Conservation (phyloP, 1,139 yeast genomes). For the Kodamaea sp. region DNA sequence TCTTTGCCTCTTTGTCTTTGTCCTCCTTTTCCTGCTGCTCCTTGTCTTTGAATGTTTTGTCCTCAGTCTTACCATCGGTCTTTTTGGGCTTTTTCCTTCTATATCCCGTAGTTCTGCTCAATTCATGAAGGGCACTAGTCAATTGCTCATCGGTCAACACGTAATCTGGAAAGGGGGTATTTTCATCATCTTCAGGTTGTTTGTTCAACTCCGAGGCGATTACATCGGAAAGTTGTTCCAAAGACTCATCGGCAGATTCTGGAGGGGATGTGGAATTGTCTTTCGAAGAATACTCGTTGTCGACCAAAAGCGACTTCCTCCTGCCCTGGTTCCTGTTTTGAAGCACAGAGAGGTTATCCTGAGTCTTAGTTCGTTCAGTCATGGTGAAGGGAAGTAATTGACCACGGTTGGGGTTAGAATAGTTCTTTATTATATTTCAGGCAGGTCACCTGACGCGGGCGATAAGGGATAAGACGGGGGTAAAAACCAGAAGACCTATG, state of each 20-base stretch:
- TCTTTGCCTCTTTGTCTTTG: background rate
- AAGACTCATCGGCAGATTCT: constrained; percentile 10
- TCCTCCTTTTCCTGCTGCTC: background rate
- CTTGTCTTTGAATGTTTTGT: too few species aligned
- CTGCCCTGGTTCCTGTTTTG: constrained; percentile 23
- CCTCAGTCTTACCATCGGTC: background rate
- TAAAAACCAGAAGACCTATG: too few species aligned
- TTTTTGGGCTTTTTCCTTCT: constrained; percentile 4
- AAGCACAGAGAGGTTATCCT: constrained; percentile 23
- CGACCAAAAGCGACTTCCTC: constrained; percentile 22
- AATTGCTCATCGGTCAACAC: constrained; percentile 1
- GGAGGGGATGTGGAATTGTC: too few species aligned
- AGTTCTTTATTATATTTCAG: too few species aligned
- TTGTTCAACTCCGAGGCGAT: background rate
- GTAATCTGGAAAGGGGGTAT: constrained; percentile 1
- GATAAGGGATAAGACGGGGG: too few species aligned
- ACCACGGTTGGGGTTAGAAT: too few species aligned
- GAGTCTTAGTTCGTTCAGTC: constrained; percentile 15
- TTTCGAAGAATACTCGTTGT: constrained; percentile 27
- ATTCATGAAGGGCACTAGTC: constrained; percentile 4
- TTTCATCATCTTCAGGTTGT: constrained; percentile 1
- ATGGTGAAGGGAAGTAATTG: constrained; percentile 1
- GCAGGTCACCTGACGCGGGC: too few species aligned
- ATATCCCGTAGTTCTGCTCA: constrained; percentile 8
- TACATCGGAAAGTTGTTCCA: constrained; percentile 1